Evolutionary conservation across 306 rosid genomes (phyloP).

Genomic region (Quercus wislizeni): DNA sequence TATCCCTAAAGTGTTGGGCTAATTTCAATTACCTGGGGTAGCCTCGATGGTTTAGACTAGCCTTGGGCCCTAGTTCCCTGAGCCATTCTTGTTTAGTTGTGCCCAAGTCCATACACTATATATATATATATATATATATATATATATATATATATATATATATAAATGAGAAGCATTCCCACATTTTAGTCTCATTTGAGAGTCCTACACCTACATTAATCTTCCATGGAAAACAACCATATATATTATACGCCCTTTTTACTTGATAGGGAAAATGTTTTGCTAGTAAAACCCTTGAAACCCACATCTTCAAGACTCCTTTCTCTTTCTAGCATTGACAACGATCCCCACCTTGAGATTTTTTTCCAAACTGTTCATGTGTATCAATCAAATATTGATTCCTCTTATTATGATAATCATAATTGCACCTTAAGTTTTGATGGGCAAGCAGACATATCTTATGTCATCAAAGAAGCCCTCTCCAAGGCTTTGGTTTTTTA

Average conservation of each 20-base stretch:
- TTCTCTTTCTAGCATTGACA: slow-evolving; percentile 18
- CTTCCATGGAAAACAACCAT: neutral
- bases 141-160: too few species aligned
- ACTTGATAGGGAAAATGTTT: neutral
- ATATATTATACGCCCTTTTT: neutral
- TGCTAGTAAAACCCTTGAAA: slow-evolving; percentile 15
- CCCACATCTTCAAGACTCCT: slow-evolving; percentile 12
- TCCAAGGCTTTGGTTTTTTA: slow-evolving; percentile 39
- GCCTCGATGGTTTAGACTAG: too few species aligned
- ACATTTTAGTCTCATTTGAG: neutral
- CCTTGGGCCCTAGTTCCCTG: too few species aligned
- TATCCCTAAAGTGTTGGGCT: too few species aligned
- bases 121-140: neutral
- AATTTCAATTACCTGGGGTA: too few species aligned
- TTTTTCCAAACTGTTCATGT: slow-evolving; percentile 4
- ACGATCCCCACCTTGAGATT: neutral
- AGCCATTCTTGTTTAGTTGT: too few species aligned
- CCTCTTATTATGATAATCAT: neutral
- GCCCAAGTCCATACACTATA: too few species aligned
- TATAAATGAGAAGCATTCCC: neutral
- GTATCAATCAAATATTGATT: neutral
- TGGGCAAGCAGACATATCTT: slow-evolving; percentile 26
- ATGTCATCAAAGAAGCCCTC: slow-evolving; percentile 35
- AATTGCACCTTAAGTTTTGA: neutral
- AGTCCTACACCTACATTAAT: neutral